Percentiles rank a stretch among this genome's conserved stretches.
These are phyloP conservation scores for Hypoxylon sp. DNA, from an alignment of 2,329 filamentous ascomycete species.

Conservation along the genomic window DNA sequence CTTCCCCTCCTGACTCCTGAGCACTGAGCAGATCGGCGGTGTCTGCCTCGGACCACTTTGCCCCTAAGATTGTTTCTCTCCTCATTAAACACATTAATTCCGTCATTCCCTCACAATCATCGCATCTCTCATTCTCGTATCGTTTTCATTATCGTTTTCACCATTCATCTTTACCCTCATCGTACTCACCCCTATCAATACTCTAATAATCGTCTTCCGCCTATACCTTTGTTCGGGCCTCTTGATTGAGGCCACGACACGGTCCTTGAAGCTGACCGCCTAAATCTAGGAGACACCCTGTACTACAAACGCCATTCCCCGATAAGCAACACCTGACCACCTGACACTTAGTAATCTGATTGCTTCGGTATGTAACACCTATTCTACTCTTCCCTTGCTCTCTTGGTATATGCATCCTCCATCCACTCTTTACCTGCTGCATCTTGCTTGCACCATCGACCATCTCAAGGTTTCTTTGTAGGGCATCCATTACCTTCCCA, in stretches of 20 bases:
- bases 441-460: constrained; percentile 13
- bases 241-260: constrained; percentile 38
- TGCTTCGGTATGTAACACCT: constrained; percentile 29
- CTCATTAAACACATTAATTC: constrained; percentile 37
- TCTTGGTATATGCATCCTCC: constrained; percentile 25
- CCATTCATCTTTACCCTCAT: constrained; percentile 15
- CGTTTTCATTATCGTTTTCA: constrained; percentile 17
- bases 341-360: constrained; percentile 41
- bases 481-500: constrained; percentile 8
- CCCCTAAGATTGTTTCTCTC: constrained; percentile 23
- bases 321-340: constrained; percentile 41
- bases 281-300: constrained; percentile 33
- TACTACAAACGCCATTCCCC: constrained; percentile 22
- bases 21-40: constrained; percentile 36
- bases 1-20: constrained; percentile 37
- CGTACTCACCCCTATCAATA: constrained; percentile 8
- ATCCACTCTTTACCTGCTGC: constrained; percentile 12
- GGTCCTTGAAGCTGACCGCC: constrained; percentile 39
- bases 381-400: constrained; percentile 1
- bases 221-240: constrained; percentile 10
- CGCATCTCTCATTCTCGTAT: constrained; percentile 24
- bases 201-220: constrained; percentile 5
- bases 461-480: constrained; percentile 17
- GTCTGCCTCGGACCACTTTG: constrained; percentile 41
- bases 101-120: constrained; percentile 36